Conservation (phyloP, 306 rosid genomes). For the Echinosophora koreensis region DNA sequence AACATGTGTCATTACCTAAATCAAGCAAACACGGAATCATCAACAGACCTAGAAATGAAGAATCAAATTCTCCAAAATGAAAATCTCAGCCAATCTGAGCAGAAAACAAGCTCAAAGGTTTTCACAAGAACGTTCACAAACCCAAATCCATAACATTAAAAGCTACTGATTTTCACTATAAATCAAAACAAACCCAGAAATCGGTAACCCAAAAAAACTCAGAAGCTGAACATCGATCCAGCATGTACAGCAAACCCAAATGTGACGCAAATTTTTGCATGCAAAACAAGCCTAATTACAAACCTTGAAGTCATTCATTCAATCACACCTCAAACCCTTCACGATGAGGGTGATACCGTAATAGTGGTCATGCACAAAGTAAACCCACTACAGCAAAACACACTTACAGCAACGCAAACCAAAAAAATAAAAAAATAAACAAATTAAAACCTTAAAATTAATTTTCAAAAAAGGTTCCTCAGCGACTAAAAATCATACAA, state of each 20-base stretch:
- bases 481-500: not conserved
- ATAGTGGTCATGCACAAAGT: not conserved
- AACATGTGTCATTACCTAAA: too few species aligned
- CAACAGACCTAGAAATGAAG: not conserved
- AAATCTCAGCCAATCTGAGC: not conserved
- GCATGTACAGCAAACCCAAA: constrained; percentile 35
- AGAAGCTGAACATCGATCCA: too few species aligned
- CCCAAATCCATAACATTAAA: not conserved
- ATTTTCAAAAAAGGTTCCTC: too few species aligned
- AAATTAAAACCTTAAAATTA: not conserved
- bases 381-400: not conserved
- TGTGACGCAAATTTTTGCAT: not conserved
- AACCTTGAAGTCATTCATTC: constrained; percentile 41
- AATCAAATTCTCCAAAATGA: not conserved
- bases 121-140: not conserved
- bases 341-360: not conserved
- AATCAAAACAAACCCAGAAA: not conserved
- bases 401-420: not conserved
- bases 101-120: not conserved
- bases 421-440: not conserved
- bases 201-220: too few species aligned
- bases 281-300: constrained; percentile 43
- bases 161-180: not conserved
- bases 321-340: not conserved
- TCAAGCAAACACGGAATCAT: not conserved